Percentiles rank a stretch among this genome's conserved stretches.
Evolutionary conservation across 257 asterid genomes (phyloP).

Genomic region (Scutellaria baicalensis): DNA sequence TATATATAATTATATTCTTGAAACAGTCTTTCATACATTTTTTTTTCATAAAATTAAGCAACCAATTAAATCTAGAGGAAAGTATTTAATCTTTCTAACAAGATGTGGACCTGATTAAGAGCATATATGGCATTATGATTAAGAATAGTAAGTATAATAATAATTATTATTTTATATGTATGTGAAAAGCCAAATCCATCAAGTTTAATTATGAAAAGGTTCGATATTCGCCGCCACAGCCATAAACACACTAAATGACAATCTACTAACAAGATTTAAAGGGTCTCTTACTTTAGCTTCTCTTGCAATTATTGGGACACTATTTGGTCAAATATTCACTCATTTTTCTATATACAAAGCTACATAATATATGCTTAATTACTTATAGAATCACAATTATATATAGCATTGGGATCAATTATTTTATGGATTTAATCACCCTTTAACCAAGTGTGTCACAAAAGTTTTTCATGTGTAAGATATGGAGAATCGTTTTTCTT

Average conservation of each 20-base stretch:
- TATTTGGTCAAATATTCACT: constrained; percentile 15
- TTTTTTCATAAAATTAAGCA: too few species aligned
- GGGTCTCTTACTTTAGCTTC: constrained; percentile 6
- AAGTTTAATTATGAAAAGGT: constrained; percentile 23
- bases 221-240: constrained; percentile 54
- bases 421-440: constrained; percentile 6
- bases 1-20: too few species aligned
- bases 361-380: not conserved
- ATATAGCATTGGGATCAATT: constrained; percentile 12
- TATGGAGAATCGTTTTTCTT: constrained; percentile 3
- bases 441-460: not conserved
- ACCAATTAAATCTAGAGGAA: too few species aligned
- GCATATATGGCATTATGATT: not conserved
- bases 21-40: too few species aligned
- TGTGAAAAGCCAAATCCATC: constrained; percentile 8
- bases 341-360: not conserved
- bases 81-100: constrained; percentile 31
- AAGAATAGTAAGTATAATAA: too few species aligned
- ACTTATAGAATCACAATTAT: constrained; percentile 3
- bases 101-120: constrained; percentile 20
- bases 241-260: constrained; percentile 28
- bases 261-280: constrained; percentile 20
- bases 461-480: not conserved
- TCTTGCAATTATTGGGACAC: constrained; percentile 35
- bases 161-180: too few species aligned